These are phyloP conservation scores for Microdochium paspali DNA, from an alignment of 2,329 filamentous ascomycete genomes.

Conservation along the genomic window DNA sequence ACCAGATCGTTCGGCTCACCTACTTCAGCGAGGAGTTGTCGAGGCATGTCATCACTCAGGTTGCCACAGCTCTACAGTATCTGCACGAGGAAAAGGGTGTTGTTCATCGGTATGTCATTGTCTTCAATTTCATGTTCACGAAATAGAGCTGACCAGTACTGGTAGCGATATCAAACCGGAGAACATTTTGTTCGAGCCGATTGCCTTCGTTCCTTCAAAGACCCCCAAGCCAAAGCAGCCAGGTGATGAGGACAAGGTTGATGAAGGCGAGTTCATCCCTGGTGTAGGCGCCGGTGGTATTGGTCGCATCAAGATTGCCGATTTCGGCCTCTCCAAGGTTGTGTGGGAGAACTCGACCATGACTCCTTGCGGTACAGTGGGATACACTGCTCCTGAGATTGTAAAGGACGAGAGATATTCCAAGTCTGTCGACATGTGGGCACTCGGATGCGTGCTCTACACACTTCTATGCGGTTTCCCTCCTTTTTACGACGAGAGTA, in stretches of 20 bases:
- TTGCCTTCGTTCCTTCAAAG: slow-evolving; percentile 70
- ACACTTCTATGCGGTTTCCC: slow-evolving; percentile 95
- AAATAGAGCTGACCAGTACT: slow-evolving; percentile 8
- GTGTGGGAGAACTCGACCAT: slow-evolving; percentile 98
- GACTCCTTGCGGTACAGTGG: slow-evolving; percentile 98
- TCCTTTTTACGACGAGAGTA: slow-evolving; percentile 97
- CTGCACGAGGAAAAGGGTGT: slow-evolving; percentile 91
- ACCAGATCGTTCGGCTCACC: slow-evolving; percentile 94
- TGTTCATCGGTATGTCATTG: slow-evolving; percentile 79
- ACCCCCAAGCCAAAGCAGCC: slow-evolving; percentile 71
- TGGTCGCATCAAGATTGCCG: slow-evolving; percentile 91
- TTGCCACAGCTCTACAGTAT: slow-evolving; percentile 90
- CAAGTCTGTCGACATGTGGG: slow-evolving; percentile 99
- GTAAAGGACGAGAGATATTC: slow-evolving; percentile 98
- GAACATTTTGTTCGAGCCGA: slow-evolving; percentile 88
- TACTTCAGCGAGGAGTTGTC: slow-evolving; percentile 97
- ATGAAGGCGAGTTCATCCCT: slow-evolving; percentile 85
- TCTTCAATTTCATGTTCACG: background rate
- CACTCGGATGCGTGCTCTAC: slow-evolving; percentile 90
- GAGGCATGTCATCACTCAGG: slow-evolving; percentile 87
- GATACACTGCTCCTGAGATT: slow-evolving; percentile 96
- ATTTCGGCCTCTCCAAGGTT: slow-evolving; percentile 95
- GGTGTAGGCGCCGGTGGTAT: slow-evolving; percentile 84
- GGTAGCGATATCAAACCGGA: slow-evolving; percentile 94
- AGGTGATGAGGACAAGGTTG: slow-evolving; percentile 93